Conservation (phyloP, 2,329 filamentous ascomycete species). For the Exophiala oligosperma region DNA sequence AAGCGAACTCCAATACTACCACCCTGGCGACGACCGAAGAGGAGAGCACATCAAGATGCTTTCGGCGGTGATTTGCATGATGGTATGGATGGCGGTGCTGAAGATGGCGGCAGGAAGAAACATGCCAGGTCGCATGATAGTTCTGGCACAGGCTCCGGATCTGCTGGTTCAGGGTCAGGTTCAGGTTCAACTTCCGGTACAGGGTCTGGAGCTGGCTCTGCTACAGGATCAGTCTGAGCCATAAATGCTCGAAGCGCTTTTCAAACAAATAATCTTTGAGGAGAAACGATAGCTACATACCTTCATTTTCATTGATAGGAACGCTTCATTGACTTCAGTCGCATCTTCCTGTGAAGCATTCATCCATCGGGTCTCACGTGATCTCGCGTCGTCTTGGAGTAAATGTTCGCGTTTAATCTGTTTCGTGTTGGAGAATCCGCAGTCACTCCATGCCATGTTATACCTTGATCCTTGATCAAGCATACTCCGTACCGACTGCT, state of each 20-base stretch:
- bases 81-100: constrained; percentile 18
- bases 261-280: background rate
- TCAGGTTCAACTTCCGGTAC: constrained; percentile 9
- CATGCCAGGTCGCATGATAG: constrained; percentile 14
- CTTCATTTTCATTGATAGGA: too few species aligned
- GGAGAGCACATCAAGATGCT: constrained; percentile 26
- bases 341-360: background rate
- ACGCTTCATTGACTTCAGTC: background rate
- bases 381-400: constrained; percentile 9
- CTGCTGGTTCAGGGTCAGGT: background rate
- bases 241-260: background rate
- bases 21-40: constrained; percentile 26
- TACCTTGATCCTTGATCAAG: background rate
- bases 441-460: too few species aligned
- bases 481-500: background rate
- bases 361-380: background rate
- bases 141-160: constrained; percentile 6
- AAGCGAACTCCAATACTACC: constrained; percentile 24
- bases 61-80: constrained; percentile 24
- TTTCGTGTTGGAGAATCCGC: too few species aligned
- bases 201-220: constrained; percentile 14
- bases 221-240: background rate
- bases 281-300: background rate
- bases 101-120: constrained; percentile 18
- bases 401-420: too few species aligned